These are phyloP conservation scores for Fragilaria radians DNA, from an alignment of 108 stramenopile species.

Conservation along the genomic window DNA sequence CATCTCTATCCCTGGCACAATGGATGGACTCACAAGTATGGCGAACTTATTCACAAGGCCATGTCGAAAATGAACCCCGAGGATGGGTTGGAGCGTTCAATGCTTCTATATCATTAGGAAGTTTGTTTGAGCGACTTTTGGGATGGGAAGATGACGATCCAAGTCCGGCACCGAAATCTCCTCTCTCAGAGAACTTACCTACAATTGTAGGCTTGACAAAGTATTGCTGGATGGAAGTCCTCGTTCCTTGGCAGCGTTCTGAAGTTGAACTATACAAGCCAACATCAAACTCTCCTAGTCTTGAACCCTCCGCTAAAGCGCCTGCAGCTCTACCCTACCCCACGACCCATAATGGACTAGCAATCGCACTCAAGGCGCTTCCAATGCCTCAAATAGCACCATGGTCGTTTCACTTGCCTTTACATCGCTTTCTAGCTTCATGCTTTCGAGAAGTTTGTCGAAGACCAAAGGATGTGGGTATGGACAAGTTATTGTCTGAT, in stretches of 20 bases:
- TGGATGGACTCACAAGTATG: conserved; percentile 76
- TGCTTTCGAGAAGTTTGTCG: conserved; percentile 65
- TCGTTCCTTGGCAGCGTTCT: conserved; percentile 55
- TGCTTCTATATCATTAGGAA: conserved; percentile 71
- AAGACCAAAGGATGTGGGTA: conserved; percentile 16
- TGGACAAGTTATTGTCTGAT: conserved; percentile 16
- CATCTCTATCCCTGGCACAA: conserved; percentile 64
- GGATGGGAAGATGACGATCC: conserved; percentile 63
- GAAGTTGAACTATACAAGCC: conserved; percentile 51
- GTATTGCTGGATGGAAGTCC: conserved; percentile 44
- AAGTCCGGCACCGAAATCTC: conserved; percentile 48
- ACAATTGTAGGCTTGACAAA: conserved; percentile 56
- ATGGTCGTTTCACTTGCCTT: conserved; percentile 86
- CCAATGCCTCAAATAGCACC: conserved; percentile 65
- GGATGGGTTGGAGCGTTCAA: conserved; percentile 95
- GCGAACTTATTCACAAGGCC: conserved; percentile 54
- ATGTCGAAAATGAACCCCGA: conserved; percentile 76
- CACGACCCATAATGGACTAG: conserved; percentile 46
- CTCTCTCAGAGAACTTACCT: conserved; percentile 44
- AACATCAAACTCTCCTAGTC: conserved; percentile 19
- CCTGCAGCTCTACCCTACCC: conserved; percentile 70
- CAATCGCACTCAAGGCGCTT: conserved; percentile 56
- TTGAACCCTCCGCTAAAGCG: conserved; percentile 36
- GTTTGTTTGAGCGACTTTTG: conserved; percentile 71
- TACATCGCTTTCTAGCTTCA: conserved; percentile 86